These are phyloP conservation scores for Xylaria castorea DNA, from an alignment of 495 filamentous ascomycete species.

Conservation along the genomic window DNA sequence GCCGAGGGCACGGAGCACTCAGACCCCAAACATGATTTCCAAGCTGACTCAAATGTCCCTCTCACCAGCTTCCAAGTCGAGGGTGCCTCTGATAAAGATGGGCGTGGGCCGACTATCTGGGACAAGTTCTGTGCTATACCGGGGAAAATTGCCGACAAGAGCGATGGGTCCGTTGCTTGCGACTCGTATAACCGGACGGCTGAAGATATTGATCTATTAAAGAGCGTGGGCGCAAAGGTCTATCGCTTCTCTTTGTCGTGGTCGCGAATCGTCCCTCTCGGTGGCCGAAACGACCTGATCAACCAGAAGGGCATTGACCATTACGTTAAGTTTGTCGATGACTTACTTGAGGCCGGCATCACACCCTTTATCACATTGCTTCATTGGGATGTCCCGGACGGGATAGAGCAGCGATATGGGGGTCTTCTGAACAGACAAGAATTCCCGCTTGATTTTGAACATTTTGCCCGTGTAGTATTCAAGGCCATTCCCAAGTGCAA, in stretches of 20 bases:
- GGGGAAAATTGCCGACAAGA: constrained; percentile 75
- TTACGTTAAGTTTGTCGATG: constrained; percentile 67
- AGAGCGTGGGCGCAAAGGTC: constrained; percentile 65
- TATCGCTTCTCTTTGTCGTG: constrained; percentile 82
- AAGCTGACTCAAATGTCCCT: constrained; percentile 31
- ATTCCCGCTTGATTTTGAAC: constrained; percentile 65
- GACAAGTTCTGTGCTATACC: constrained; percentile 76
- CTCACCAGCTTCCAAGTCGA: constrained; percentile 74
- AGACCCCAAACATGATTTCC: background rate
- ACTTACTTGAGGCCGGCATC: constrained; percentile 65
- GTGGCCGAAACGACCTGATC: constrained; percentile 66
- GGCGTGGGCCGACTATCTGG: constrained; percentile 77
- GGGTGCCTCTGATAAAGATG: constrained; percentile 70
- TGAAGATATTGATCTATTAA: constrained; percentile 77
- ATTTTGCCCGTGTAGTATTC: constrained; percentile 65
- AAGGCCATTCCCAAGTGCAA: constrained; percentile 65
- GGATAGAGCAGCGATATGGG: constrained; percentile 66
- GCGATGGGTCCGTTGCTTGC: constrained; percentile 72
- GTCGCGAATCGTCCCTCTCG: constrained; percentile 73
- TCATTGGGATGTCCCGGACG: constrained; percentile 70
- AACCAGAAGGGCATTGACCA: constrained; percentile 66
- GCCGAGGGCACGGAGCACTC: background rate
- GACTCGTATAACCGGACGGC: constrained; percentile 77
- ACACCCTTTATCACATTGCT: constrained; percentile 67
- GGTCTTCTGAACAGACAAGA: constrained; percentile 65